phyloP scores from a whole-genome alignment of 148 eudicot genomes.

The Selenicereus undatus region DNA sequence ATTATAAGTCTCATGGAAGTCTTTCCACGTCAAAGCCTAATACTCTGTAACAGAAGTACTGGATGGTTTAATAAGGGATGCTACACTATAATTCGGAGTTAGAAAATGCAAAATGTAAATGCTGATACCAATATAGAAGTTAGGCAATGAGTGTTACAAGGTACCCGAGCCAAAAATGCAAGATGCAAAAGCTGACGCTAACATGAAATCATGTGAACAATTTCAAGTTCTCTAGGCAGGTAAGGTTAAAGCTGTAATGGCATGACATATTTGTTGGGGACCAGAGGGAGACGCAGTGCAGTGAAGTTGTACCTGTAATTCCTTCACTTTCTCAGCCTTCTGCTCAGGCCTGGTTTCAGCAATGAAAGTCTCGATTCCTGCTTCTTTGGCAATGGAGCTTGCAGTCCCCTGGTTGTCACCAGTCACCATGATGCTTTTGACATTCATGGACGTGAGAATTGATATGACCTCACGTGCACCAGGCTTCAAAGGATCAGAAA shows the following conservation, averaged over 20 bases:
- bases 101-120: not conserved
- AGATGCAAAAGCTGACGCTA: not conserved
- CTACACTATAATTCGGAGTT: not conserved
- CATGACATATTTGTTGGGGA: too few species aligned
- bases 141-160: not conserved
- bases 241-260: too few species aligned
- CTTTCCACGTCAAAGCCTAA: too few species aligned
- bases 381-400: conserved; percentile 74
- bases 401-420: conserved; percentile 98
- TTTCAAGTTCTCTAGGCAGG: too few species aligned
- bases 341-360: conserved; percentile 93
- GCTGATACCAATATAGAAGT: not conserved
- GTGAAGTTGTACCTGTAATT: conserved; percentile 54
- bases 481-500: conserved; percentile 87
- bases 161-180: not conserved
- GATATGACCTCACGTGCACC: conserved; percentile 76
- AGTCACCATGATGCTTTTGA: conserved; percentile 75
- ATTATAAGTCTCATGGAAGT: too few species aligned
- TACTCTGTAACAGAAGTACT: not conserved
- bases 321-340: conserved; percentile 78
- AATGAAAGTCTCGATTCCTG: conserved; percentile 64
- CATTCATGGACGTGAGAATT: conserved; percentile 78
- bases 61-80: not conserved
- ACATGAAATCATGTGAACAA: too few species aligned
- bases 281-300: too few species aligned